These are phyloP conservation scores for Aureobasidium sp. DNA, from an alignment of 2,329 filamentous ascomycete genomes.

Conservation along the genomic window DNA sequence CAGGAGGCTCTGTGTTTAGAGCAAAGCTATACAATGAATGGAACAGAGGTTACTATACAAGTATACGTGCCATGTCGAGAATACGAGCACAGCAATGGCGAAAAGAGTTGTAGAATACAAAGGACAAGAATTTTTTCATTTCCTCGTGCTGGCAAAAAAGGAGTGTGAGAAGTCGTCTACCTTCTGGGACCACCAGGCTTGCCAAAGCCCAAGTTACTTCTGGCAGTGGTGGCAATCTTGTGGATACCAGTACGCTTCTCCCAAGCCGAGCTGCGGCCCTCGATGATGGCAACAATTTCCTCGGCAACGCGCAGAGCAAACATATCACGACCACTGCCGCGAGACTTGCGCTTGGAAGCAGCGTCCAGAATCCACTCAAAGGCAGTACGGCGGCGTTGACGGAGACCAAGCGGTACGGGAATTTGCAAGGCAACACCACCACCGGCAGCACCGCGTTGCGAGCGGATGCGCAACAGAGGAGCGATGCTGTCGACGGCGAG, in stretches of 20 bases:
- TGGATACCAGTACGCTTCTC: slow-evolving; percentile 70
- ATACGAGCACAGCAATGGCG: too few species aligned
- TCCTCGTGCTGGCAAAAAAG: too few species aligned
- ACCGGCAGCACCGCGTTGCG: slow-evolving; percentile 68
- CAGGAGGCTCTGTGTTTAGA: too few species aligned
- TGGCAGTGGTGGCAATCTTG: slow-evolving; percentile 67
- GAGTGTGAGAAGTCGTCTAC: not conserved
- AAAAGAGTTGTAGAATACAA: too few species aligned
- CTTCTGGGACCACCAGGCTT: slow-evolving; percentile 19
- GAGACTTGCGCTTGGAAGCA: slow-evolving; percentile 68
- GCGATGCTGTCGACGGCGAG: slow-evolving; percentile 88
- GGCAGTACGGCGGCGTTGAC: slow-evolving; percentile 15
- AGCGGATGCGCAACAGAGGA: slow-evolving; percentile 72
- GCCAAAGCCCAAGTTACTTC: slow-evolving; percentile 56
- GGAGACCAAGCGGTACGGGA: slow-evolving; percentile 15
- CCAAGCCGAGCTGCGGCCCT: slow-evolving; percentile 79
- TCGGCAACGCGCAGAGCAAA: slow-evolving; percentile 74
- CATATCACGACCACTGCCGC: slow-evolving; percentile 60
- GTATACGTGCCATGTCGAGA: too few species aligned
- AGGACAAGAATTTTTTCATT: too few species aligned
- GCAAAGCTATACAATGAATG: too few species aligned
- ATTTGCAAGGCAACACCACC: slow-evolving; percentile 55
- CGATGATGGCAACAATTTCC: slow-evolving; percentile 78
- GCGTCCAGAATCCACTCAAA: slow-evolving; percentile 74
- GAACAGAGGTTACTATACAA: too few species aligned